Evolutionary conservation across 2,329 filamentous ascomycete genomes (phyloP).

Genomic region (Botrytis porri): DNA sequence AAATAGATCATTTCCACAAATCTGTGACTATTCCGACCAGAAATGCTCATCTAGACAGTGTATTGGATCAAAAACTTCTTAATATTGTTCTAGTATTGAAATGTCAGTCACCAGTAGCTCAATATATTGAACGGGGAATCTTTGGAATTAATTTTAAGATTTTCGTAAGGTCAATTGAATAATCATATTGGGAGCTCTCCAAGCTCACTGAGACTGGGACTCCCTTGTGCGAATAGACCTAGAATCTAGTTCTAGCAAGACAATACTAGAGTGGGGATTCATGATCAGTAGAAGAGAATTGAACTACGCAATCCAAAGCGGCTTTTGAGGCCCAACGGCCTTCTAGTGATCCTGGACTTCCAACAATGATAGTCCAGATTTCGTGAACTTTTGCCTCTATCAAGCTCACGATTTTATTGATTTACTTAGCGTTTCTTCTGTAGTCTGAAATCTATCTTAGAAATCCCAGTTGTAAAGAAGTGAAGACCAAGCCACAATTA

Average conservation of each 20-base stretch:
- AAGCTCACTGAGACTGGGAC: not conserved
- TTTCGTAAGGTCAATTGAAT: not conserved
- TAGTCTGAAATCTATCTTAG: no score
- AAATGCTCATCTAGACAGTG: accelerated
- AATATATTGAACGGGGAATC: not conserved
- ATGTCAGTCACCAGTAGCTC: not conserved
- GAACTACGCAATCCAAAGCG: not conserved
- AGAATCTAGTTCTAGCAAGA: not conserved
- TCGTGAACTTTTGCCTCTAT: not conserved
- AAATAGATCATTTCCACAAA: not conserved
- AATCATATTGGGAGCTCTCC: not conserved
- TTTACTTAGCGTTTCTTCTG: not conserved
- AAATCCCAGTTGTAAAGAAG: not conserved
- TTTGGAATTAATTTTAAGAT: no score
- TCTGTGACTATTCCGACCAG: not conserved
- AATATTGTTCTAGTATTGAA: not conserved
- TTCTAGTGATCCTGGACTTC: not conserved
- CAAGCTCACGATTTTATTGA: not conserved
- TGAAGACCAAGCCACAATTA: not conserved
- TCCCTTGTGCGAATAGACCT: not conserved
- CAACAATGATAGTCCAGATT: not conserved
- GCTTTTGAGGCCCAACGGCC: not conserved
- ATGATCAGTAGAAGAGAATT: not conserved
- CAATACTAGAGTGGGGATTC: accelerated
- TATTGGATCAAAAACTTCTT: not conserved